These are phyloP conservation scores for Aspergillus pseudonomiae DNA, from an alignment of 2,329 filamentous ascomycete genomes.

Conservation along the genomic window DNA sequence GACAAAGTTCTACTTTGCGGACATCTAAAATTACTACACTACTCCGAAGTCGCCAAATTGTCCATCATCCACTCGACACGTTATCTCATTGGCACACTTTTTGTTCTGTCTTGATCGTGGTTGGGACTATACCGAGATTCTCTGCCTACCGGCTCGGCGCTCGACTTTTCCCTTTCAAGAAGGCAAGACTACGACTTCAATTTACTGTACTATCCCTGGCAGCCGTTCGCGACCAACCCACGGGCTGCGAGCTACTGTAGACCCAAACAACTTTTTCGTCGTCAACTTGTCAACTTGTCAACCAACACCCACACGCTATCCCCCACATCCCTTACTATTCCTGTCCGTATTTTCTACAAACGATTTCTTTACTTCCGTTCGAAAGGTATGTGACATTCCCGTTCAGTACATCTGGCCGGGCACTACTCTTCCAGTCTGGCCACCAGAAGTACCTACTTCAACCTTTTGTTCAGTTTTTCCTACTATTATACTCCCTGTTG, in stretches of 20 bases:
- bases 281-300: slow-evolving; percentile 1
- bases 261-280: slow-evolving; percentile 12
- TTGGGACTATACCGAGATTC: slow-evolving; percentile 9
- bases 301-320: background rate
- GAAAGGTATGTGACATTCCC: slow-evolving; percentile 27
- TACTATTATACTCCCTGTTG: background rate
- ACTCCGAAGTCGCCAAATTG: background rate
- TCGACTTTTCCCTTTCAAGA: slow-evolving; percentile 25
- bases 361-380: background rate
- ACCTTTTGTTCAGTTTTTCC: slow-evolving; percentile 4
- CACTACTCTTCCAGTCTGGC: background rate
- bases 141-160: slow-evolving; percentile 23
- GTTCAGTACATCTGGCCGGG: background rate
- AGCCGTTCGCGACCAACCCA: slow-evolving; percentile 28
- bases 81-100: background rate
- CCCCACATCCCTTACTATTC: background rate
- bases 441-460: background rate
- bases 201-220: slow-evolving; percentile 35
- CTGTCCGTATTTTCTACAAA: background rate
- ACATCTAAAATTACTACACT: slow-evolving; percentile 1
- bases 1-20: slow-evolving; percentile 3
- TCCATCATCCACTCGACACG: background rate
- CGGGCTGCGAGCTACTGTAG: slow-evolving; percentile 11
- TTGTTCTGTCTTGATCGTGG: background rate
- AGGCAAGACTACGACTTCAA: slow-evolving; percentile 17